A percentile compares a stretch with the other conserved stretches of the same genome.
Conservation (phyloP, 176 grass and related monocot genomes). For the Oryza meyeriana region DNA sequence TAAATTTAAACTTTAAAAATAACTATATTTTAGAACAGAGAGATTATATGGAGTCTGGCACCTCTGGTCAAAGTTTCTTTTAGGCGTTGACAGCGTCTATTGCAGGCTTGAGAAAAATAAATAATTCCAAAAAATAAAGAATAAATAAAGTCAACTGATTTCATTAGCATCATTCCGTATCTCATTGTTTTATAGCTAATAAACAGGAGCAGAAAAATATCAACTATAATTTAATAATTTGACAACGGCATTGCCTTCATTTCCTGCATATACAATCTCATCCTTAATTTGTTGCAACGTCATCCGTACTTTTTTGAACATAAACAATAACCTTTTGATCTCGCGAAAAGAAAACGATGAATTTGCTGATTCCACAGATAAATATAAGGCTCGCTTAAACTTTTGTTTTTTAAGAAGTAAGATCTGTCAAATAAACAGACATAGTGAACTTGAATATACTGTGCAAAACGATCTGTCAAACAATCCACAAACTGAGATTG, state of each 20-base stretch:
- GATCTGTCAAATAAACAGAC: not conserved
- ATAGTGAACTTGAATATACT: not conserved
- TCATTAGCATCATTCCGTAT: not conserved
- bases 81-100: not conserved
- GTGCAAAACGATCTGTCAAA: not conserved
- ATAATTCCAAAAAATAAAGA: too few relatives aligned
- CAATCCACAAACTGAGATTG: not conserved
- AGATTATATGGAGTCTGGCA: too few relatives aligned
- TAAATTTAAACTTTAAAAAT: too few relatives aligned
- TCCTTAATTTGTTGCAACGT: not conserved
- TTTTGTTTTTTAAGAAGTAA: not conserved
- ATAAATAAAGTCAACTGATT: conserved; percentile 1
- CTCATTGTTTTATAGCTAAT: not conserved
- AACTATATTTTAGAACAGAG: too few relatives aligned
- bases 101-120: too few relatives aligned
- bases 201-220: not conserved
- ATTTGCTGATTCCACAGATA: not conserved
- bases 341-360: not conserved
- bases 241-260: not conserved
- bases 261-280: not conserved
- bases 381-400: not conserved
- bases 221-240: not conserved
- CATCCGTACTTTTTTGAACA: not conserved
- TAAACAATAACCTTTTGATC: not conserved
- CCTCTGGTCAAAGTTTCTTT: conserved; percentile 5